Conservation (phyloP, 2,329 filamentous ascomycete species). For the Aspergillus piperis region DNA sequence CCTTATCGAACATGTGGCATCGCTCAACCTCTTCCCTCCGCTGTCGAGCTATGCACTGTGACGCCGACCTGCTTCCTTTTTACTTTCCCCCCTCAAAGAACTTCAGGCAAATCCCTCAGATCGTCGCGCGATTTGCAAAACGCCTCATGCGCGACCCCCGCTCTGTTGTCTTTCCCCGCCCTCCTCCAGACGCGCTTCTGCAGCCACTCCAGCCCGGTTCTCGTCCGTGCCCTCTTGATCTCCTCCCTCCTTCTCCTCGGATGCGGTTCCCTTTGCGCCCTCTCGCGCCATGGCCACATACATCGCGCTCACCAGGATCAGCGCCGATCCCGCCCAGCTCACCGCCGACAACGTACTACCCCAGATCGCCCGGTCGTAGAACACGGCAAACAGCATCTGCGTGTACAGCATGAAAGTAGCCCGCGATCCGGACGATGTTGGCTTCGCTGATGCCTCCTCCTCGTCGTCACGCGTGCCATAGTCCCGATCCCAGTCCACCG, state of each 20-base stretch:
- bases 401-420: constrained; percentile 70
- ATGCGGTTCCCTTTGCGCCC: constrained; percentile 5
- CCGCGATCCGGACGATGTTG: constrained; percentile 39
- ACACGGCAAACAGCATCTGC: constrained; percentile 69
- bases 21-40: background rate
- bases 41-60: background rate
- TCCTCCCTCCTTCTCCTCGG: constrained; percentile 4
- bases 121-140: constrained; percentile 10
- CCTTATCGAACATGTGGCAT: background rate
- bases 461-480: constrained; percentile 7
- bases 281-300: constrained; percentile 63
- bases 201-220: constrained; percentile 5
- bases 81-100: background rate
- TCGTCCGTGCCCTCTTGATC: constrained; percentile 1
- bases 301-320: constrained; percentile 67
- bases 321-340: constrained; percentile 61
- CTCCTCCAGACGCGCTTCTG: background rate
- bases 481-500: background rate
- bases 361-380: constrained; percentile 66
- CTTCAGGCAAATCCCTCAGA: constrained; percentile 11
- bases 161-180: background rate
- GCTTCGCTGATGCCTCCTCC: background rate
- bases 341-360: constrained; percentile 58
- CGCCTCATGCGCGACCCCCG: constrained; percentile 6
- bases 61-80: background rate